Percentiles rank a stretch among this genome's conserved stretches.
These are phyloP conservation scores for Diaporthe batatas DNA, from an alignment of 2,329 filamentous ascomycete species.

Conservation along the genomic window DNA sequence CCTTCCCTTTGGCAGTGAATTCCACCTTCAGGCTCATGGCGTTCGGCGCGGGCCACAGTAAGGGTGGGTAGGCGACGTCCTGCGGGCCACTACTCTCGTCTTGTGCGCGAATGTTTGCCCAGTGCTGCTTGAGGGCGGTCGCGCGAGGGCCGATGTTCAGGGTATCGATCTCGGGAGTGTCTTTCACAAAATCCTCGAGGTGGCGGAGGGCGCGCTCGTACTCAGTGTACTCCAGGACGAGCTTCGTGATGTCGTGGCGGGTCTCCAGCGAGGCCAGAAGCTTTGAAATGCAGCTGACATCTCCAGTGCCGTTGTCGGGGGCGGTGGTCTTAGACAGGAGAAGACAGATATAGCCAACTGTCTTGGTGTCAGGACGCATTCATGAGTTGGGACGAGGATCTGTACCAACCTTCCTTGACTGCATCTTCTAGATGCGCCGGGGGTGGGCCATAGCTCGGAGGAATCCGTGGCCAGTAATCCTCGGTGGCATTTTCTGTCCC, in stretches of 20 bases:
- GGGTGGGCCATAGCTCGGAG: background rate
- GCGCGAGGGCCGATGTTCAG: background rate
- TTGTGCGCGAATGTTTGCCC: background rate
- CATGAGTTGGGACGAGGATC: background rate
- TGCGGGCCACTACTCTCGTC: background rate
- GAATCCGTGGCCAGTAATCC: conserved; percentile 7
- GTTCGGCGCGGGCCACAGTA: background rate
- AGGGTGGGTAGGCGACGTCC: background rate
- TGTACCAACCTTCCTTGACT: conserved; percentile 1
- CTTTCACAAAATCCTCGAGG: background rate
- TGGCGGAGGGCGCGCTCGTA: background rate
- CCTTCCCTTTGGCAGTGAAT: background rate
- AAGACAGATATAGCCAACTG: conserved; percentile 10
- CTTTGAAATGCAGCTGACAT: background rate
- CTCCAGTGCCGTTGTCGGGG: background rate
- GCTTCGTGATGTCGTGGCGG: background rate
- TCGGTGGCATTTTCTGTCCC: background rate
- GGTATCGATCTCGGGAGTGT: background rate
- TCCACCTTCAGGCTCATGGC: background rate
- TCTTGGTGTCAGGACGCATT: background rate
- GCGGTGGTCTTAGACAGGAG: background rate
- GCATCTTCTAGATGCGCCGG: background rate
- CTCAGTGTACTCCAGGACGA: background rate
- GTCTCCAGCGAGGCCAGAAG: conserved; percentile 3
- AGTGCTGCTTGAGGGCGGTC: background rate